Evolutionary conservation across 2,329 filamentous ascomycete genomes (phyloP).

Genomic region (Plectosphaerella sp.): DNA sequence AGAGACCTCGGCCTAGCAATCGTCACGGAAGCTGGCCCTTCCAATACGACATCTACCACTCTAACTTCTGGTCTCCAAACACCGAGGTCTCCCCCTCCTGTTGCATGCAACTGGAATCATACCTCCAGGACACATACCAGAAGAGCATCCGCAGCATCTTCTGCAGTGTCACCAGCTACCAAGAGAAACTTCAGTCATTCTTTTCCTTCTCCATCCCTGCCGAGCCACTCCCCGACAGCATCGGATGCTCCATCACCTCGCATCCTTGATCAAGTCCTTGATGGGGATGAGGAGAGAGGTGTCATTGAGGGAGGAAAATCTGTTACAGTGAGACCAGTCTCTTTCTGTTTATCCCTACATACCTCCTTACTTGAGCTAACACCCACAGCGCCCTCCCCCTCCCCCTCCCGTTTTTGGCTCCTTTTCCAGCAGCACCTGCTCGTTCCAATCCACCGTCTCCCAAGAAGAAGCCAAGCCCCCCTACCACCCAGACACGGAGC

Average conservation of each 20-base stretch:
- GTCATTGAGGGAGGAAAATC: too few relatives aligned
- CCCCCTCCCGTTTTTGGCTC: neutral
- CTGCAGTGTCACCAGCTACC: neutral
- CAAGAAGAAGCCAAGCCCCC: constrained; percentile 34
- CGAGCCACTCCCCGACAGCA: neutral
- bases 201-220: neutral
- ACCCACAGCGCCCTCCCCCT: neutral
- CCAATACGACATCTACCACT: neutral
- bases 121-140: neutral
- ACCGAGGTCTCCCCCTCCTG: neutral
- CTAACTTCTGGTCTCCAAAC: neutral
- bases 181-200: neutral
- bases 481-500: constrained; percentile 33
- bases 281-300: too few relatives aligned
- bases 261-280: too few relatives aligned
- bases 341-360: too few relatives aligned
- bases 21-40: neutral
- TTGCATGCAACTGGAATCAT: neutral
- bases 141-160: neutral
- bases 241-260: neutral
- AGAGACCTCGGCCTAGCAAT: neutral
- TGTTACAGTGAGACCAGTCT: too few relatives aligned
- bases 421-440: constrained; percentile 23
- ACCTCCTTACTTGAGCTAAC: too few relatives aligned
- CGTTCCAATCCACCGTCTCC: constrained; percentile 27